Base-by-base conservation (phyloP, 2,329 filamentous ascomycete species). In the Chaetoscypha palmicola region DNA sequence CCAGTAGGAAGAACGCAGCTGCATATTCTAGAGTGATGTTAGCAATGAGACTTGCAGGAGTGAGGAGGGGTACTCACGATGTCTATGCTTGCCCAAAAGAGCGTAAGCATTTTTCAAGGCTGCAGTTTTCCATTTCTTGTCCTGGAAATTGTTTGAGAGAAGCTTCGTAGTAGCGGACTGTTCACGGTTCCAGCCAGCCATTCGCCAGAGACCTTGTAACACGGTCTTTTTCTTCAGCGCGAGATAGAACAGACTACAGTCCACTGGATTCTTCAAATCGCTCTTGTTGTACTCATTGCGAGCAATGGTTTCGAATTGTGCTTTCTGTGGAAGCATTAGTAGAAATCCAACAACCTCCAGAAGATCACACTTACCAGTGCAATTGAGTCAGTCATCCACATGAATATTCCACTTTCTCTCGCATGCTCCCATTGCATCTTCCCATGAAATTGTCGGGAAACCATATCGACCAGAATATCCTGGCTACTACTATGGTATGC, bases 51-150 rank as follows among this genome's bases (percentile, higher is more conserved):
- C 9, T 7, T 31, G 7, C 9, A 5, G 26, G 24, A 19, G 9
- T 9, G n/a, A 11, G 9, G 9, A 22, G 4, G 16, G 11, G 21
- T 7, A n/a, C 73, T 60, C 64, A 88, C 84, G 78, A 62, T 96
- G 96, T 38, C 92, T 76, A 34, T 88, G 77, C 65, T 89, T 94
- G 52, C 91, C 92, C 60, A 98, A 81, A 43, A 98, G 66, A 2
- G 92, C 91, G 65, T 96, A 98, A 0, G 92, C 92, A 62, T 98
- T 98, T 66, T 98, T 98, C 47, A 94, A 69, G 0, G 92, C 92
- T 3, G 87, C 80, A 1, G 86, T 94, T 62, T 78, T 85, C 86
- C 92, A 97, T 54, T 86, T 83, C 1, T 81, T 74, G 49, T 95
- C 86, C 3, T 79, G 73, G 63, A 98, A 98, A 62, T 97, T 89